These are phyloP conservation scores for Atkinsonella texensis DNA, from an alignment of 2,329 filamentous ascomycete genomes.

Conservation along the genomic window DNA sequence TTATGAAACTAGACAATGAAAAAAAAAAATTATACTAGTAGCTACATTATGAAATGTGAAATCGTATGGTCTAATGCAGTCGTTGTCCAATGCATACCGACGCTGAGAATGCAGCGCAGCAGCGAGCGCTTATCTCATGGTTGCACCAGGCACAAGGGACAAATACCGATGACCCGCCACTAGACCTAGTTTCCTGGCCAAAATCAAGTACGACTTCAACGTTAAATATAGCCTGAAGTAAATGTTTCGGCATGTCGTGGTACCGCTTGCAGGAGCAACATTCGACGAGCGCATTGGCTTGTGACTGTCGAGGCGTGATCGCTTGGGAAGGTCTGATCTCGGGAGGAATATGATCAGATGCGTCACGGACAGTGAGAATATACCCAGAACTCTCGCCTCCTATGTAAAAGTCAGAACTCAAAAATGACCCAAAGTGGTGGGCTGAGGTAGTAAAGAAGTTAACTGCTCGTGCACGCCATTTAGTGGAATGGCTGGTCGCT, in stretches of 20 bases:
- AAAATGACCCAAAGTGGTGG: slow-evolving; percentile 7
- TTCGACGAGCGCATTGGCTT: slow-evolving; percentile 53
- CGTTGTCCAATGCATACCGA: slow-evolving; percentile 55
- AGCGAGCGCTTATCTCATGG: slow-evolving; percentile 56
- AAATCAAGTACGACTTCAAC: slow-evolving; percentile 40
- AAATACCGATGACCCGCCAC: slow-evolving; percentile 45
- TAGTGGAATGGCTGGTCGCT: slow-evolving; percentile 6
- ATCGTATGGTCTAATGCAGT: slow-evolving; percentile 28
- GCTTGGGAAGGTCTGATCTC: slow-evolving; percentile 2
- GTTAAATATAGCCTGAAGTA: slow-evolving; percentile 53
- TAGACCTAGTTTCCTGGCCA: slow-evolving; percentile 37
- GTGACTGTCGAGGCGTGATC: slow-evolving; percentile 22
- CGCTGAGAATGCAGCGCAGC: slow-evolving; percentile 57
- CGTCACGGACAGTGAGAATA: neutral
- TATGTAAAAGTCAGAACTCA: neutral
- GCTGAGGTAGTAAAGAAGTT: slow-evolving; percentile 12
- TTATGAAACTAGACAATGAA: too few relatives aligned
- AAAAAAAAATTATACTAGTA: too few relatives aligned
- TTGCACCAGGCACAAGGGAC: slow-evolving; percentile 61
- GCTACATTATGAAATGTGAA: too few relatives aligned
- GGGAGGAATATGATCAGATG: slow-evolving; percentile 3
- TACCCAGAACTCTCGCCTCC: neutral
- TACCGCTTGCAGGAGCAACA: slow-evolving; percentile 53
- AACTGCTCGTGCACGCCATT: slow-evolving; percentile 5
- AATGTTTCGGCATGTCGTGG: slow-evolving; percentile 51